Evolutionary conservation across 371 early-diverging fungal species (phyloP).

Genomic region (Rhizopus microsporus): DNA sequence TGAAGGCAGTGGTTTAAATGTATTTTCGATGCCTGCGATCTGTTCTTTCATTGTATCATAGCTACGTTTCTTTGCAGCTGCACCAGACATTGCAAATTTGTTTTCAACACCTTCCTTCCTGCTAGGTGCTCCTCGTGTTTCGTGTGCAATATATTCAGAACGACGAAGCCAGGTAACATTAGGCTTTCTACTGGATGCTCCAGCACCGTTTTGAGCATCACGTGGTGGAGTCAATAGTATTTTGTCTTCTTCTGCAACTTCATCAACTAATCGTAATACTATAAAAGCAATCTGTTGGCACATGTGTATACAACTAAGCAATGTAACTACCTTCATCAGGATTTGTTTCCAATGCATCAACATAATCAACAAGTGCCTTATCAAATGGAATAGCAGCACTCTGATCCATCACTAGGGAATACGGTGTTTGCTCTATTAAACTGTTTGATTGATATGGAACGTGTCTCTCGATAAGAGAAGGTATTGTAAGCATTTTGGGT

Average conservation of each 20-base stretch:
- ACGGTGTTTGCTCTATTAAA: constrained; percentile 65
- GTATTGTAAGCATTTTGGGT: constrained; percentile 77
- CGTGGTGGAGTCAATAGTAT: constrained; percentile 58
- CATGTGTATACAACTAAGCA: background rate
- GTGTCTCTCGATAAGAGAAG: constrained; percentile 58
- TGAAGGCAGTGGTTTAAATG: constrained; percentile 65
- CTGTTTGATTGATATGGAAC: constrained; percentile 64
- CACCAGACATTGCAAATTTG: constrained; percentile 33
- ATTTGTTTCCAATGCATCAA: constrained; percentile 46
- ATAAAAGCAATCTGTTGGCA: background rate
- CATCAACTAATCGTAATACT: constrained; percentile 30
- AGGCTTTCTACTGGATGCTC: constrained; percentile 28
- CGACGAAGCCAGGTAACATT: constrained; percentile 70
- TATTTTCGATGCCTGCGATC: constrained; percentile 65
- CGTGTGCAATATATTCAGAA: constrained; percentile 62
- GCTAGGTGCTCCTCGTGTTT: constrained; percentile 26
- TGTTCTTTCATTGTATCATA: constrained; percentile 63
- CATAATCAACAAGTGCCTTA: constrained; percentile 61
- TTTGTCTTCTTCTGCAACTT: constrained; percentile 64
- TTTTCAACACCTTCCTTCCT: constrained; percentile 32
- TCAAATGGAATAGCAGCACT: constrained; percentile 70
- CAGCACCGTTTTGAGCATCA: constrained; percentile 25
- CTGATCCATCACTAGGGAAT: constrained; percentile 65
- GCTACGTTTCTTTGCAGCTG: constrained; percentile 22
- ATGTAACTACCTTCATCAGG: constrained; percentile 30